phyloP scores from a whole-genome alignment of 805 yeast species.

The Candida ponderosae region DNA sequence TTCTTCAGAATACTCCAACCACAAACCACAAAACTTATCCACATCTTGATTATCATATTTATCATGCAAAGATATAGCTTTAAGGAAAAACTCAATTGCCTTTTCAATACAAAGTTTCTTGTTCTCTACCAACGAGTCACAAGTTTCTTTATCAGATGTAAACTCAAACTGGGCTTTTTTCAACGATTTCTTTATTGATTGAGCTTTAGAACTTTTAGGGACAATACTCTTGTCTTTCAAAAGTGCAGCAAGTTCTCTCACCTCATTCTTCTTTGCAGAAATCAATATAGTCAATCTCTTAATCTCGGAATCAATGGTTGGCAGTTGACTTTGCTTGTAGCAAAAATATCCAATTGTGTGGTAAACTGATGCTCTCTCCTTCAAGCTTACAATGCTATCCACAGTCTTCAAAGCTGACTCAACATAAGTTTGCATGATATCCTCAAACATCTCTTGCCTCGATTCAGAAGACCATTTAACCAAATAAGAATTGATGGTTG shows the following conservation, averaged over 20 bases:
- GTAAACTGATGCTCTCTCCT: conserved; percentile 36
- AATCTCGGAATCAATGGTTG: conserved; percentile 36
- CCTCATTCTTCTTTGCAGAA: conserved; percentile 36
- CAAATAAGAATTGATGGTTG: conserved; percentile 29
- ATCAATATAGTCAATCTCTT: conserved; percentile 31
- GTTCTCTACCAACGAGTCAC: conserved; percentile 28
- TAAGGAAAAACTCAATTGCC: conserved; percentile 54
- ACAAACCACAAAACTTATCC: conserved; percentile 74
- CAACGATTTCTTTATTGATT: conserved; percentile 31
- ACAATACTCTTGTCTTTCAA: too few species aligned
- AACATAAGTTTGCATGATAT: conserved; percentile 51
- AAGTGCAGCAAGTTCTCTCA: conserved; percentile 32
- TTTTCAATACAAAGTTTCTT: conserved; percentile 37
- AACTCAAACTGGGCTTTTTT: conserved; percentile 40
- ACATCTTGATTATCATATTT: conserved; percentile 44
- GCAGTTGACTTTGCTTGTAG: conserved; percentile 48
- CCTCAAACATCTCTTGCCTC: conserved; percentile 55
- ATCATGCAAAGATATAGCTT: conserved; percentile 38
- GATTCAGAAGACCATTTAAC: conserved; percentile 70
- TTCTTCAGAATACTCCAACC: conserved; percentile 58
- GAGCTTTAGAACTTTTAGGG: too few species aligned
- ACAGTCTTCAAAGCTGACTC: conserved; percentile 20
- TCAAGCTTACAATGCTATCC: conserved; percentile 11
- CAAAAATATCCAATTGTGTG: conserved; percentile 69
- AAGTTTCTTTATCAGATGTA: conserved; percentile 40